Percentiles rank a stretch among this genome's conserved stretches.
Evolutionary conservation across 352 stramenopile species (phyloP).

Genomic region (Pythium insidiosum): DNA sequence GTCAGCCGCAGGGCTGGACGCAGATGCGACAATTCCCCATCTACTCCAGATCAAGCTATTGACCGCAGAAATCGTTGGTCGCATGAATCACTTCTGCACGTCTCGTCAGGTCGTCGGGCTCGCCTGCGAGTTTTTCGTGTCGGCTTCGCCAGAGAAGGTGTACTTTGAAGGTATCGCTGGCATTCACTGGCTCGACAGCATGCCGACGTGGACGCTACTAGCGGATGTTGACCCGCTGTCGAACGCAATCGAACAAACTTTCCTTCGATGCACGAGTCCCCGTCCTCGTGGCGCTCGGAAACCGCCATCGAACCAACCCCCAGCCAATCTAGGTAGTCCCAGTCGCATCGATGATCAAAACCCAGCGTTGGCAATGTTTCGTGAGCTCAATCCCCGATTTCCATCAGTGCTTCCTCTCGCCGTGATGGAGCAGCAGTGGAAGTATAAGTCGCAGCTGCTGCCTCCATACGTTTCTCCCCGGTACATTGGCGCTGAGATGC

Average conservation of each 20-base stretch:
- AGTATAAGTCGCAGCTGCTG: constrained; percentile 33
- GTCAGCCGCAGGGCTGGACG: constrained; percentile 22
- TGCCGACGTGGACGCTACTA: constrained; percentile 35
- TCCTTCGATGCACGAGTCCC: no score
- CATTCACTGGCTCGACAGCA: constrained; percentile 30
- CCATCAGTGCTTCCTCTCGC: constrained; percentile 42
- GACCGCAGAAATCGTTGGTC: constrained; percentile 44
- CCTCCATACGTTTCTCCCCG: constrained; percentile 39
- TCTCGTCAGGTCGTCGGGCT: constrained; percentile 22
- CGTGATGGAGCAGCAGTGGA: constrained; percentile 39
- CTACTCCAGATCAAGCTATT: constrained; percentile 49
- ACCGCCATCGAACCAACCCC: no score
- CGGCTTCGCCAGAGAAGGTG: constrained; percentile 10
- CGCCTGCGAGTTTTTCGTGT: constrained; percentile 50
- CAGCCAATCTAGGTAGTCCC: not conserved
- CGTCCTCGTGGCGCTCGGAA: no score
- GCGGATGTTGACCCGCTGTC: constrained; percentile 29
- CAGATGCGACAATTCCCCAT: constrained; percentile 29
- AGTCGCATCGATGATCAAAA: not conserved
- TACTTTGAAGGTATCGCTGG: constrained; percentile 37
- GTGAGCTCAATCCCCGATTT: constrained; percentile 56
- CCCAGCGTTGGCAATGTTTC: constrained; percentile 19
- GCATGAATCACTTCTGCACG: constrained; percentile 27
- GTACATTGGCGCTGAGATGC: constrained; percentile 38
- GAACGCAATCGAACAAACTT: constrained; percentile 10